Base-by-base conservation (phyloP, 345 rosid genomes). In the Euphorbia tirucalli region DNA sequence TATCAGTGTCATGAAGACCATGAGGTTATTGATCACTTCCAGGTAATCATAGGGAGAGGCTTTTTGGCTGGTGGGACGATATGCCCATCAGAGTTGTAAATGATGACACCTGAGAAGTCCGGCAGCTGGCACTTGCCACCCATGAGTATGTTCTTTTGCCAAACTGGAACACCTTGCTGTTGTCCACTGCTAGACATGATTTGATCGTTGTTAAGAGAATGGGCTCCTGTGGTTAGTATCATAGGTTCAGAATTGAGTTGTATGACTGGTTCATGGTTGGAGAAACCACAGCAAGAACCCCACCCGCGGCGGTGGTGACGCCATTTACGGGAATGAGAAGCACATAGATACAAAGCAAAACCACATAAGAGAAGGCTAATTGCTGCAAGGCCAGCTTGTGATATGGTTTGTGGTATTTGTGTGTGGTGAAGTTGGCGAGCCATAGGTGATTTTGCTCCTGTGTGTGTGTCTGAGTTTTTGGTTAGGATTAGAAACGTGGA, bases 141-240 rank as follows among this genome's bases (percentile, higher is more conserved):
- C 97, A 94, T 92, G 73, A 91, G 89, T 72, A 94, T 88, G 78
- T 87, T 90, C 84, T 89, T 94, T 85, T 83, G 87, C 97, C 98
- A 91, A 71, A 94, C 80, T 0, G 90, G 76, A 22, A 44, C 81
- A 7, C 71, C 66, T 70, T 79, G 68, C 68, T 19, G 30, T 11
- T 80, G 89, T 50, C 82, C 83, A 15, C 84, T 75, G 63, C 83
- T 81, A 30, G 78, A 49, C 55, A 68, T 54, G 69, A 78, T 78
- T 49, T 76, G 78, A 21, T 75, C 77, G 0, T 69, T 65, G 15
- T 62, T 41, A 1, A 66, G n/a, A n/a, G n/a, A n/a, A n/a, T n/a
- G n/a, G n/a, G n/a, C n/a, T n/a, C n/a, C 83, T 0, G 61, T 41
- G 16, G 49, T 69, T 61, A 65, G 62, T 76, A 77, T 71, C 70